phyloP scores from a whole-genome alignment of 306 rosid genomes.

The Purshia tridentata region DNA sequence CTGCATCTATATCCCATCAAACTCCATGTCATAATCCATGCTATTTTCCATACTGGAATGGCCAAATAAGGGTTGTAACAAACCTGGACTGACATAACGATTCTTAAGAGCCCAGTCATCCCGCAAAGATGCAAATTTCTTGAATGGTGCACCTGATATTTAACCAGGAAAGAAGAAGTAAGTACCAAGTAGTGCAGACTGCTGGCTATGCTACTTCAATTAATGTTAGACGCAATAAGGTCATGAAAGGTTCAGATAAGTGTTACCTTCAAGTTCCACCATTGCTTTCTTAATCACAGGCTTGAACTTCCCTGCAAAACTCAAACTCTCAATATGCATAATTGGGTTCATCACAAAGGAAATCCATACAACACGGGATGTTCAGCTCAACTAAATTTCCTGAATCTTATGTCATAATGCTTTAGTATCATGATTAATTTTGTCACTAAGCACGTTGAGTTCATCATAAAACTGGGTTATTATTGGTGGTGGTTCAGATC shows the following conservation, averaged over 20 bases:
- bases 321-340: constrained; percentile 11
- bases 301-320: constrained; percentile 70
- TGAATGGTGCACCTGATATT: constrained; percentile 78
- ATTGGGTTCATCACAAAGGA: background rate
- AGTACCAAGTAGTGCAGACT: background rate
- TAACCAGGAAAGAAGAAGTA: background rate
- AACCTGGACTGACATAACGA: constrained; percentile 75
- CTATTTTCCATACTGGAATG: background rate
- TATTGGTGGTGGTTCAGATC: background rate
- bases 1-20: background rate
- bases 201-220: no score
- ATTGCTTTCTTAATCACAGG: constrained; percentile 95
- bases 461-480: no score
- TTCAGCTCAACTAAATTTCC: background rate
- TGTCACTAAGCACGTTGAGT: background rate
- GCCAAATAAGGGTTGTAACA: background rate
- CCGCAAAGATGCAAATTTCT: constrained; percentile 70
- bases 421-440: background rate
- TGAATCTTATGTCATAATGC: background rate
- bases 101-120: constrained; percentile 82
- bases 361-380: background rate
- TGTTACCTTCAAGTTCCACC: constrained; percentile 90
- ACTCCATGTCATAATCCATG: background rate
- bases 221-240: background rate
- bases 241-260: background rate